Evolutionary conservation across 768 basidiomycete genomes (phyloP).

Genomic region (Xerocomus potaroensis): DNA sequence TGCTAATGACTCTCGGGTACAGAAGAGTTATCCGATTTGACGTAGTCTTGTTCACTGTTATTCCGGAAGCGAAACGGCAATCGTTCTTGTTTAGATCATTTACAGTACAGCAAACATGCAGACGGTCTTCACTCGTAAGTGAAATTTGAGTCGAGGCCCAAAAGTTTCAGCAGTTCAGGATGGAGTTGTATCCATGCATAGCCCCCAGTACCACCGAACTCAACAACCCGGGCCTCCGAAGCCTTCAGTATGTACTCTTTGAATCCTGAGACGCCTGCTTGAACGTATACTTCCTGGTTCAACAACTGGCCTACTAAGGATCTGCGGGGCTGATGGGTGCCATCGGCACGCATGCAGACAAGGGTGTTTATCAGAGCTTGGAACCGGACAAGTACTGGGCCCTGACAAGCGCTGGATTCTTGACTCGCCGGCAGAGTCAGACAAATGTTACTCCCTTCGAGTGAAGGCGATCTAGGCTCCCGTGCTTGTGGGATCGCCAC

Average conservation of each 20-base stretch:
- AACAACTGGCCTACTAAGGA: constrained; percentile 36
- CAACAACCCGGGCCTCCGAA: constrained; percentile 35
- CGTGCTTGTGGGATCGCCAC: not conserved
- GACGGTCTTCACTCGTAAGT: constrained; percentile 7
- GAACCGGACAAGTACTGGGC: constrained; percentile 16
- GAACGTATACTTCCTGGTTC: constrained; percentile 31
- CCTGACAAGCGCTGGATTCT: not conserved
- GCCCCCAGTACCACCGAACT: constrained; percentile 37
- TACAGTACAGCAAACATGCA: constrained; percentile 11
- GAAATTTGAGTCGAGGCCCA: constrained; percentile 2
- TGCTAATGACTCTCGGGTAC: no score
- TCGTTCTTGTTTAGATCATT: constrained; percentile 17
- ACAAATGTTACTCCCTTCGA: not conserved
- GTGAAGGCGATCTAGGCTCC: not conserved
- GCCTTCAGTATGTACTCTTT: constrained; percentile 40
- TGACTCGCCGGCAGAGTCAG: not conserved
- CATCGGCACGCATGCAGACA: constrained; percentile 29
- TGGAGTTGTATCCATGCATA: constrained; percentile 35
- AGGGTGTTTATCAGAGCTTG: constrained; percentile 33
- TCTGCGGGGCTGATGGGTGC: constrained; percentile 32
- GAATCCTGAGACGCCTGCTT: constrained; percentile 40
- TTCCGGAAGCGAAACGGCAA: constrained; percentile 1
- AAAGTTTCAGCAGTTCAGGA: constrained; percentile 19
- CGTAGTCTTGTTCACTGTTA: no score
- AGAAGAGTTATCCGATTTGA: no score